phyloP scores from a whole-genome alignment of 179 eudicot genomes.

The Carnegiea gigantea region DNA sequence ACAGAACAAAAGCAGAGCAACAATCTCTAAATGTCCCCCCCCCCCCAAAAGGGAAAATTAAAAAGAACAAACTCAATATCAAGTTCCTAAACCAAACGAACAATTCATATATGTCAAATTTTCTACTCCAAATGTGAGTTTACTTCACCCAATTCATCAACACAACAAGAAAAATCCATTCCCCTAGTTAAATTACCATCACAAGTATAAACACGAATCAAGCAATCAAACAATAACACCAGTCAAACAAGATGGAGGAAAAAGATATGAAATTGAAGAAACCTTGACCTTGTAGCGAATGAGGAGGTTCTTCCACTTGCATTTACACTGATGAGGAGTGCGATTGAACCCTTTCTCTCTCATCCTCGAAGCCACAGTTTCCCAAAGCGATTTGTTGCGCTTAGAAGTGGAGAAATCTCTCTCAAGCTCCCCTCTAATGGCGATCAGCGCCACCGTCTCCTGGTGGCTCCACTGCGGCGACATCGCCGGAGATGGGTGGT shows the following conservation, averaged over 20 bases:
- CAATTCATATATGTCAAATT: not conserved
- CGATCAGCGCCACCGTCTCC: conserved; percentile 47
- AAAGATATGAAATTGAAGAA: not conserved
- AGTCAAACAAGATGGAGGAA: not conserved
- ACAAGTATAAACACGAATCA: not conserved
- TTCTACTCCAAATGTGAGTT: not conserved
- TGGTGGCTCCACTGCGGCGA: conserved; percentile 42
- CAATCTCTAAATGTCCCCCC: not conserved
- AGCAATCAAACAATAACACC: not conserved
- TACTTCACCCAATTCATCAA: not conserved
- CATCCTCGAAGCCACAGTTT: conserved; percentile 35
- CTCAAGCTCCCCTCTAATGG: conserved; percentile 42
- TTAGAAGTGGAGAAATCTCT: conserved; percentile 32
- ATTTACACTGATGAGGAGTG: conserved; percentile 47
- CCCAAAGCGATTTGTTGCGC: conserved; percentile 47
- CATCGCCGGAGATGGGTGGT: conserved; percentile 5
- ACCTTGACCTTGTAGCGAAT: conserved; percentile 52
- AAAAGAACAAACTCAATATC: not conserved
- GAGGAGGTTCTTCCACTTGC: conserved; percentile 57
- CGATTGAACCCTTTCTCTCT: conserved; percentile 45
- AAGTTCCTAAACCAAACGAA: not conserved
- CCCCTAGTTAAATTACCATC: not conserved
- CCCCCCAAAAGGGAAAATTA: not conserved
- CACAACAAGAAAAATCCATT: not conserved
- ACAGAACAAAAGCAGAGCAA: not conserved